Base-by-base conservation (phyloP, 2,329 filamentous ascomycete species). In the Botrytis deweyae region DNA sequence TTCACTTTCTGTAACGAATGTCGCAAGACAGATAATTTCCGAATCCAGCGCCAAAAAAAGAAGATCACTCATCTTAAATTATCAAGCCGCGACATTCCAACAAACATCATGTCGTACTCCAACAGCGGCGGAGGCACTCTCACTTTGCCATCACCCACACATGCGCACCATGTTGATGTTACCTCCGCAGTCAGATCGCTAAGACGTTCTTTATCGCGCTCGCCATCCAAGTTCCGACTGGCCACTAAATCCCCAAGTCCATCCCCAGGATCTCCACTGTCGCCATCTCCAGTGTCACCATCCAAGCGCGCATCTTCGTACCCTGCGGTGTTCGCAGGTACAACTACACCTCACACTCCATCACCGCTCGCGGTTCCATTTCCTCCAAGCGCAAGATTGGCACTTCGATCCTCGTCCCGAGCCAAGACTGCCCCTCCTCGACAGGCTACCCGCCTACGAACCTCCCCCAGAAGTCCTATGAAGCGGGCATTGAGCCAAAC, bases 201-300 rank as follows among this genome's bases (percentile, higher is more conserved):
- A 74, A 89, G 95, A 77, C 92, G 94, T 78, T 97, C 95, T 40
- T 87, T 98, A 76, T 98, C 95, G 73, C 89, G 94, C 79, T 98
- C 95, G n/a, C 95, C 95, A 18, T 97, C 95, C 46, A 97, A 96
- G 82, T 95, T 96, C 82, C 87, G 89, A 73, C 85, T 97, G 71
- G 85, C 89, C 78, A 86, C 84, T 20, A 82, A 80, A 74, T 80
- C 80, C 44, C 79, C 80, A 36, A 81, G 78, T 73, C 78, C 81
- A 76, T 88, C 89, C 72, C 84, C 85, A 64, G 86, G 86, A 66
- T 88, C 88, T 64, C 86, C 87, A 52, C 84, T 90, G 62, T 90
- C 90, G 38, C 89, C 90, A 42, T 87, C 87, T 36, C 85, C 86
- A 72, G 84, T 86, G 75, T 85, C 87, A 14, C 87, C 86, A 77